Evolutionary conservation across 1,139 yeast genomes (phyloP).

Genomic region (Suhomyces terraborum): DNA sequence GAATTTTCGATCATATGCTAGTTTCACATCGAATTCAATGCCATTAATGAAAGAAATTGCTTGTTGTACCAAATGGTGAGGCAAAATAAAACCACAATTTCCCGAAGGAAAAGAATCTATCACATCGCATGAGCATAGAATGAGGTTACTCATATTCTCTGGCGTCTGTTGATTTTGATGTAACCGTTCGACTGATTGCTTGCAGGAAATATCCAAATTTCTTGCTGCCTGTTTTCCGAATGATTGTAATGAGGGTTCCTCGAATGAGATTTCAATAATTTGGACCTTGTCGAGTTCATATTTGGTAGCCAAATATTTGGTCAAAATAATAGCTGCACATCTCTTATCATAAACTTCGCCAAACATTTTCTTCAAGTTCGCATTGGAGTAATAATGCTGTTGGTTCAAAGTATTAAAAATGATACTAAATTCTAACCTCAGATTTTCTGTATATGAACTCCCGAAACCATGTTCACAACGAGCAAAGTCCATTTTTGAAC

Average conservation of each 20-base stretch:
- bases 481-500: slow-evolving; percentile 37
- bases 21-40: background rate
- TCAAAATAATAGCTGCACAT: slow-evolving; percentile 43
- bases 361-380: slow-evolving; percentile 42
- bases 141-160: too few species aligned
- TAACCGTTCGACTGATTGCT: too few species aligned
- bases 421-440: slow-evolving; percentile 40
- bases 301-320: slow-evolving; percentile 41
- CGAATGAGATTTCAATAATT: slow-evolving; percentile 56
- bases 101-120: slow-evolving; percentile 18
- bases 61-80: background rate
- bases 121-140: too few species aligned
- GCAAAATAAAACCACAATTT: background rate
- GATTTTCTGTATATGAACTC: slow-evolving; percentile 53
- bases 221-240: too few species aligned
- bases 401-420: background rate
- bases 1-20: background rate
- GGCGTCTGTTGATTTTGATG: too few species aligned
- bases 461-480: slow-evolving; percentile 67
- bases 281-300: slow-evolving; percentile 53
- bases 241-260: slow-evolving; percentile 36
- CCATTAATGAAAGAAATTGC: background rate
- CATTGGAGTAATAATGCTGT: slow-evolving; percentile 24
- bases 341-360: slow-evolving; percentile 44
- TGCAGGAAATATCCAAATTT: too few species aligned